These are phyloP conservation scores for Niveomyces coronatus DNA, from an alignment of 2,329 filamentous ascomycete species.

Conservation along the genomic window DNA sequence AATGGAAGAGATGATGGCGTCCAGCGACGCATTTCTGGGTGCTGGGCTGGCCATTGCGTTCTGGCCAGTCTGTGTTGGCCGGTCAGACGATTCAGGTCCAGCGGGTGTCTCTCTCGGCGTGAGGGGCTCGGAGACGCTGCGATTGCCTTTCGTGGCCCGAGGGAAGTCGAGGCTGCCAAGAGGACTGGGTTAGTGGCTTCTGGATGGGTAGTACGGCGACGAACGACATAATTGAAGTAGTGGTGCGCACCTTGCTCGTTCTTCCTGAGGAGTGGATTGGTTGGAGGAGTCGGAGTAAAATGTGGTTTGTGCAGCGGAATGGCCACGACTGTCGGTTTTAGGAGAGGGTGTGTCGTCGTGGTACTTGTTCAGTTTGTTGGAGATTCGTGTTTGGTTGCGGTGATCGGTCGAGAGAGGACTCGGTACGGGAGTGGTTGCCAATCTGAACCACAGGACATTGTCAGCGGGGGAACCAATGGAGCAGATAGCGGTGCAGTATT, in stretches of 20 bases:
- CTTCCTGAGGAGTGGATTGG: constrained; percentile 23
- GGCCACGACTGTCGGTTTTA: not conserved
- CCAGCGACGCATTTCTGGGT: constrained; percentile 77
- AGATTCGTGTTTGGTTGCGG: constrained; percentile 17
- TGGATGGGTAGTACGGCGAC: not conserved
- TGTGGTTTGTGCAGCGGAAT: constrained; percentile 18
- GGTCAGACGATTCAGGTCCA: constrained; percentile 24
- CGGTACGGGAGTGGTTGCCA: constrained; percentile 35
- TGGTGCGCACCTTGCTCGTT: constrained; percentile 20
- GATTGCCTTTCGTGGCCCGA: constrained; percentile 37
- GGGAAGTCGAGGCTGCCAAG: constrained; percentile 17
- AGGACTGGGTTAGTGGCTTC: not conserved
- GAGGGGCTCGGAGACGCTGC: constrained; percentile 34
- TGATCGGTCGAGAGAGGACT: constrained; percentile 37
- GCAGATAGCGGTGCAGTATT: too few species aligned
- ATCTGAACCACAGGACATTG: constrained; percentile 27
- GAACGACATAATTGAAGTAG: not conserved
- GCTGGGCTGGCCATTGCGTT: constrained; percentile 28
- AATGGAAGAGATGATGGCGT: constrained; percentile 78
- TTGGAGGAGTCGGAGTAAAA: constrained; percentile 28
- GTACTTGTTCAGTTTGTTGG: constrained; percentile 14
- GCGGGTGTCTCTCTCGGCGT: constrained; percentile 24
- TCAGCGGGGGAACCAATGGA: too few species aligned
- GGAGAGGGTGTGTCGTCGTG: constrained; percentile 15
- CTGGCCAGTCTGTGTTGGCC: too few species aligned